Evolutionary conservation across 2,329 filamentous ascomycete genomes (phyloP), one percentile per base, ranked within the genome.

Genomic region (Trichothecium roseum): DNA sequence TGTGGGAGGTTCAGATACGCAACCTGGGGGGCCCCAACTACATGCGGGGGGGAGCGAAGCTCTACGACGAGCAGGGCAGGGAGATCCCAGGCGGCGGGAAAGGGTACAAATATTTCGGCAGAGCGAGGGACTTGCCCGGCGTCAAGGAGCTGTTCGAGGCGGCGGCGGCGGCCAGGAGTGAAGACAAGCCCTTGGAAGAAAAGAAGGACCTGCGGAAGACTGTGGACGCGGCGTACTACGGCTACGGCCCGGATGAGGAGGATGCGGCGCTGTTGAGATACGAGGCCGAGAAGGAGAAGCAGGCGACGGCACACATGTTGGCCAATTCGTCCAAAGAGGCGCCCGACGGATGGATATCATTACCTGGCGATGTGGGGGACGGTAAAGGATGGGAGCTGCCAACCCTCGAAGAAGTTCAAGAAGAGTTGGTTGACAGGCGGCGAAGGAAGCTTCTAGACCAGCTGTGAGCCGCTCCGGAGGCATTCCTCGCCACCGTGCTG

Each of bases 21-120:
- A 93, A 94, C 51, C 59, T 96, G 17, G 91, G 91, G n/a, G 91
- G 91, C 3, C 91, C 91, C 20, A 96, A 96, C 60, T 98, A 96
- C 59, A 94, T 91, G 82, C 72, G 87, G 20, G 74, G 75, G 4
- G 74, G 71, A 1, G 77, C 69, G 20, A 76, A 77, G 44, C 69
- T 84, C 33, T 85, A 83, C 56, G 81, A 86, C 53, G 81, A 84
- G 50, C 71, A 78, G 38, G 82, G 82, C 2, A 63, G 77, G 32
- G 81, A 85, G 54, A 80, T 86, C 28, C 70, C 68, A 0, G 78
- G 67, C 45, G 84, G 84, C 26, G 87, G 85, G 30, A 94, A 88
- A 53, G 89, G 89, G 3, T 96, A 96, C 66, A 74, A 84, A 49
- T 94, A 94, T 60, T 98, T 94, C 63, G 91, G 91, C 0, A 70